A percentile compares a stretch with the other conserved stretches of the same genome.
Evolutionary conservation across 352 stramenopile genomes (phyloP).

Genomic region (Phytophthora idaei): DNA sequence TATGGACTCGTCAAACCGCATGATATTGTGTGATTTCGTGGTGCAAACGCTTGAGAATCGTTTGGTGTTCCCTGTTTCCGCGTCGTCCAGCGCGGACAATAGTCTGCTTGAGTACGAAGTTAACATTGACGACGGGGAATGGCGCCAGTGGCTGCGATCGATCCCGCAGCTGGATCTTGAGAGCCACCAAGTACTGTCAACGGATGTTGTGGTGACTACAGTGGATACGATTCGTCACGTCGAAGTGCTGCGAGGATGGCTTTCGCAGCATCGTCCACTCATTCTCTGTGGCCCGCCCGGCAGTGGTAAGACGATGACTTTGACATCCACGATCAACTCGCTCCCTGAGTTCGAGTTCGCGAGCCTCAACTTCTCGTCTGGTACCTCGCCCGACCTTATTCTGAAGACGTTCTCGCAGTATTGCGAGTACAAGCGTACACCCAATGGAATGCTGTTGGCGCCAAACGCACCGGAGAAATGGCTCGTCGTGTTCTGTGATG

Average conservation of each 20-base stretch:
- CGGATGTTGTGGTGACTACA: slow-evolving; percentile 99
- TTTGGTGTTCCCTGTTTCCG: slow-evolving; percentile 85
- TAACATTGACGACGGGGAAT: slow-evolving; percentile 96
- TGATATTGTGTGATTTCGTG: slow-evolving; percentile 91
- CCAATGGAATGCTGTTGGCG: slow-evolving; percentile 96
- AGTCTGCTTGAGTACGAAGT: slow-evolving; percentile 97
- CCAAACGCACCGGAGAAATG: slow-evolving; percentile 95
- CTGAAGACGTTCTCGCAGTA: slow-evolving; percentile 99
- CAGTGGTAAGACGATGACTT: slow-evolving; percentile 99
- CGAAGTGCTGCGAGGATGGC: slow-evolving; percentile 97
- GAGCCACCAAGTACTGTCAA: slow-evolving; percentile 95
- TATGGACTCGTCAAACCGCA: slow-evolving; percentile 92
- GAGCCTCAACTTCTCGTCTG: slow-evolving; percentile 99
- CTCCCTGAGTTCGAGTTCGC: slow-evolving; percentile 98
- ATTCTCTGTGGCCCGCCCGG: slow-evolving; percentile 98
- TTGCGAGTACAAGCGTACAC: slow-evolving; percentile 98
- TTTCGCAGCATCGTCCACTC: slow-evolving; percentile 95
- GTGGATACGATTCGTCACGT: slow-evolving; percentile 99
- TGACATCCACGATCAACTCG: slow-evolving; percentile 97
- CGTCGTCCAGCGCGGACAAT: slow-evolving; percentile 61
- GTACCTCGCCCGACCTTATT: slow-evolving; percentile 98
- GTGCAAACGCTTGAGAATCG: slow-evolving; percentile 90
- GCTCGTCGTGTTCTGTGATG: slow-evolving; percentile 99
- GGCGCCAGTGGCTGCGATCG: slow-evolving; percentile 94
- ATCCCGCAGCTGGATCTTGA: slow-evolving; percentile 99